Evolutionary conservation across 768 basidiomycete species (phyloP), one percentile per base, ranked within the genome.

Genomic region (Tylopilus subfusipes): DNA sequence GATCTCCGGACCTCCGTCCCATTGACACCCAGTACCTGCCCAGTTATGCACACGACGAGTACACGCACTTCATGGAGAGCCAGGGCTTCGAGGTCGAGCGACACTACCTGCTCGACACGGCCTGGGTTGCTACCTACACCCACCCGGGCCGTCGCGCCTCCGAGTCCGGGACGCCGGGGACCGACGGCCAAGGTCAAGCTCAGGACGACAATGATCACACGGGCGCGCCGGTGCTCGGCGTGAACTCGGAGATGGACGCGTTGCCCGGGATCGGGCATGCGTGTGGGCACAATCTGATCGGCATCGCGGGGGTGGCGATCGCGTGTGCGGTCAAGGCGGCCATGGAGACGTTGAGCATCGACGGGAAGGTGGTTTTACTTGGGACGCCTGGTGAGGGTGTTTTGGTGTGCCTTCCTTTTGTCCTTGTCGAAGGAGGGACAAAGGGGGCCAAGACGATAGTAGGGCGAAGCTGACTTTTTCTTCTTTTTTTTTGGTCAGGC

Each of bases 271-370:
- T 84, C 34, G 82, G 86, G 0, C 87, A 88, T 61, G 86, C 85
- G 0, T 92, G 90, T 60, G 89, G 90, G 1, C 90, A 91, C 63
- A 91, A 91, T 59, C 73, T 92, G 42, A 91, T 92, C 48, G 89
- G 85, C 0, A 85, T 90, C 24, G 63, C 76, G 55, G 88, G 88
- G 2, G 84, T 90, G 7, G 88, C 83, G 2, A 78, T 88, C 25
- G 85, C 89, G 0, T 76, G 82, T 51, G 85, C 83, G 0, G 77
- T 85, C 29, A 84, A 84, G 64, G 75, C 76, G 5, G 86, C 79
- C 1, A 71, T 91, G 55, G 73, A 83, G 56, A 74, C 81, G 50
- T 79, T 84, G 56, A 68, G 83, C 54, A 82, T 91, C 31, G 62
- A 79, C 1, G 89, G 86, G 3, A 86, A 78, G 58, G 77, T 91